Conservation (phyloP, 2,329 filamentous ascomycete genomes). For the Trichoderma semiorbis region DNA sequence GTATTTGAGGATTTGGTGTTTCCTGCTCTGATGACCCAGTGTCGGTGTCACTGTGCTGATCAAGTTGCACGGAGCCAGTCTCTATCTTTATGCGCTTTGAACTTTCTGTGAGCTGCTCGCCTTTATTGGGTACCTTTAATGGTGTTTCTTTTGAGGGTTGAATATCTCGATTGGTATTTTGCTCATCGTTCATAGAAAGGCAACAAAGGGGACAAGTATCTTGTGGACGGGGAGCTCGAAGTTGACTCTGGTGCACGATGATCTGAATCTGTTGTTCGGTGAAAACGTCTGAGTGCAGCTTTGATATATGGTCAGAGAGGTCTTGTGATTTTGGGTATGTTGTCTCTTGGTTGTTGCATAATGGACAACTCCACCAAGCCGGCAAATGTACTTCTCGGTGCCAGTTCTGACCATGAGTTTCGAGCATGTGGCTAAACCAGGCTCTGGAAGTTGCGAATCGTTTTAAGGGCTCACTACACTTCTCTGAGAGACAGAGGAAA, state of each 20-base stretch:
- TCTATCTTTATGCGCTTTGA: not conserved
- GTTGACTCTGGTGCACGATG: not conserved
- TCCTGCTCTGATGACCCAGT: too few species aligned
- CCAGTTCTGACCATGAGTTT: constrained; percentile 16
- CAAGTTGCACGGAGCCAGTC: not conserved
- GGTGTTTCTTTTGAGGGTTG: not conserved
- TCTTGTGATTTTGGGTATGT: not conserved
- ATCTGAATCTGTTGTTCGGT: not conserved
- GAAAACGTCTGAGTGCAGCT: not conserved
- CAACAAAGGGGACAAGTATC: constrained; percentile 1
- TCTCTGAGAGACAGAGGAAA: constrained; percentile 14
- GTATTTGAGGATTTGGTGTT: not conserved
- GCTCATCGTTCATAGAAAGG: not conserved
- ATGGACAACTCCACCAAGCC: constrained; percentile 11
- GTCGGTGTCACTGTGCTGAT: not conserved
- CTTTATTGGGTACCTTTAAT: not conserved
- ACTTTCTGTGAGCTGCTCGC: not conserved
- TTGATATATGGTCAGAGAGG: not conserved
- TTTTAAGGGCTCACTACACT: not conserved
- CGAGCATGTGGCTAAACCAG: constrained; percentile 16
- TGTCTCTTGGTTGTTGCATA: constrained; percentile 5
- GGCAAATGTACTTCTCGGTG: constrained; percentile 16
- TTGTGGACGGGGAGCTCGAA: not conserved
- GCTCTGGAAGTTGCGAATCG: constrained; percentile 13
- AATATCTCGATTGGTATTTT: not conserved